Conservation (phyloP, 208 protist genomes). For the Acanthamoeba rhysodes region DNA sequence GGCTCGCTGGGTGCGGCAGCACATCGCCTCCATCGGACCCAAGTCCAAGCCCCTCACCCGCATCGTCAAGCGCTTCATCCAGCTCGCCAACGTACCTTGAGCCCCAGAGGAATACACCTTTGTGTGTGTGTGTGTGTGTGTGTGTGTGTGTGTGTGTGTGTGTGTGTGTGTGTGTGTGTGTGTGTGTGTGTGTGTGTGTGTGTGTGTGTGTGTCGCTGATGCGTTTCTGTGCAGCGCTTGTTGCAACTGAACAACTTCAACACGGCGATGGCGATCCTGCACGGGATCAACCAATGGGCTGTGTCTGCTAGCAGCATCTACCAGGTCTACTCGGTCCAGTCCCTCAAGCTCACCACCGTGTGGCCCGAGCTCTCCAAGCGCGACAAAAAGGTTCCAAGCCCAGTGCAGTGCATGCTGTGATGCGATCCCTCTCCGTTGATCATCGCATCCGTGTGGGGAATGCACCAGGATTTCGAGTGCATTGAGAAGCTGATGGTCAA, state of each 20-base stretch:
- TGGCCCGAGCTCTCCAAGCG: constrained; percentile 50
- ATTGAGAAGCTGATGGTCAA: constrained; percentile 68
- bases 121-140: not conserved
- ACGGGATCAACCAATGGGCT: constrained; percentile 56
- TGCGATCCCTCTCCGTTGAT: too few relatives aligned
- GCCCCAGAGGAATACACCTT: not conserved
- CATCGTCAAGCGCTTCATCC: constrained; percentile 58
- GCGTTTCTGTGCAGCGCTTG: not conserved
- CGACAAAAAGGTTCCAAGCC: constrained; percentile 6
- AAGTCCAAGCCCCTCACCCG: constrained; percentile 45
- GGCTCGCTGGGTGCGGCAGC: constrained; percentile 15
- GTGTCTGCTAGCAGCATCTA: not conserved
- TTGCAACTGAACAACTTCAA: constrained; percentile 66
- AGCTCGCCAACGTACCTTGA: constrained; percentile 13
- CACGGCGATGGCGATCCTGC: constrained; percentile 53
- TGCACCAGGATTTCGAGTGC: constrained; percentile 40
- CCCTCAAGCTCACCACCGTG: constrained; percentile 44
- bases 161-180: not conserved
- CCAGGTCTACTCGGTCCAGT: not conserved
- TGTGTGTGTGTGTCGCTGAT: not conserved
- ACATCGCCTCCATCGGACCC: constrained; percentile 15
- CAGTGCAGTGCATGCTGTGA: not conserved
- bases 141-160: too few relatives aligned
- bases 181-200: too few relatives aligned
- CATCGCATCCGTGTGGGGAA: not conserved